Evolutionary conservation across 495 filamentous ascomycete genomes (phyloP), one percentile per base, ranked within the genome.

Genomic region (Neurospora intermedia): DNA sequence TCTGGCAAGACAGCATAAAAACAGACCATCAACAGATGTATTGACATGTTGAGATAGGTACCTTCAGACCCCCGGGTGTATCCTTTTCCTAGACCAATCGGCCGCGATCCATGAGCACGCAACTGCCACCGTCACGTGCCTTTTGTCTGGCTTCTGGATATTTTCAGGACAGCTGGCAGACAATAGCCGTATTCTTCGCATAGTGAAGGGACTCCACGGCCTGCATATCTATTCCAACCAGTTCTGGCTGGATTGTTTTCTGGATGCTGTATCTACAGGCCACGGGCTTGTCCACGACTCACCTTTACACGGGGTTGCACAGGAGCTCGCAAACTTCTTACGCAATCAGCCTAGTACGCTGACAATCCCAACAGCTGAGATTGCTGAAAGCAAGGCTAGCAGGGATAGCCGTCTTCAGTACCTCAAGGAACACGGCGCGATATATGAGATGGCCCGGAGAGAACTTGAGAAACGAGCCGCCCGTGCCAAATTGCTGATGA

Each of bases 21-120:
- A 42, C 23, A 9, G 31, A 8, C 2, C 15, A 69, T 59, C 23
- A 23, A 1, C 69, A 38, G 6, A 45, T n/a, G n/a, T 6, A 46
- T 66, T 23, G 4, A 27, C 6, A 73, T 10, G 3, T 27, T 13
- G 35, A 23, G 0, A 10, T 18, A 81, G 79, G 20, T 79, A 74
- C 73, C 78, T 81, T 16, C 73, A 78, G n/a, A 74, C 59, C 40
- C 13, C 74, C 3, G 59, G 43, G 2, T 74, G 76, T 45, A 75
- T 48, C 13, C 9, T 78, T 5, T 6, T 13, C 2, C 70, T 80
- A 5, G 42, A 72, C 35, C 69, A 70, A 69, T 11, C 72, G 35
- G 69, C 31, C 16, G 43, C 74, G 0, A n/a, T 66, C 3, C 16
- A n/a, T 40, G 76, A 78, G 35, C 73, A 78, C 43, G 74, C 72